Percentiles rank a stretch among this genome's conserved stretches.
Conservation (phyloP, 1,284 basidiomycete genomes). For the Puccinia horiana region DNA sequence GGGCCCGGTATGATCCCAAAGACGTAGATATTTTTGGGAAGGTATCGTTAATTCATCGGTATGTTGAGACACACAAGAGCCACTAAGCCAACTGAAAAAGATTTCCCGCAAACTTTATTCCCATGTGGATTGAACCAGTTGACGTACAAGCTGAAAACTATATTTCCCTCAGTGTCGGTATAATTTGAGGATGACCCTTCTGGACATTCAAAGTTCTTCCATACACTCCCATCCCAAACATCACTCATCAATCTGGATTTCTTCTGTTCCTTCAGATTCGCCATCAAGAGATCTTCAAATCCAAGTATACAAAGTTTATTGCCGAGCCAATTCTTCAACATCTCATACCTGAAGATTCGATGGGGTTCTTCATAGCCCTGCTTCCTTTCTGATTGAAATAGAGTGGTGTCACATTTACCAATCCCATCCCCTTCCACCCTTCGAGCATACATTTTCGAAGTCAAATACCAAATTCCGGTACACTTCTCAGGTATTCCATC, state of each 20-base stretch:
- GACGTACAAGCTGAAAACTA: slow-evolving; percentile 16
- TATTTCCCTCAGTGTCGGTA: background rate
- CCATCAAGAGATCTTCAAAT: background rate
- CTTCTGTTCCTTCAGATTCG: background rate
- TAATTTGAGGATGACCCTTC: background rate
- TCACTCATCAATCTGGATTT: background rate
- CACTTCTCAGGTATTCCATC: background rate
- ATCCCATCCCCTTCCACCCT: background rate
- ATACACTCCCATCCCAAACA: slow-evolving; percentile 9
- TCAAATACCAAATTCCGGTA: background rate
- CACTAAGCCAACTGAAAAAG: background rate
- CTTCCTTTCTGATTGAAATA: too few species aligned
- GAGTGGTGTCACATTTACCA: too few species aligned
- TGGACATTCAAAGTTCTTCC: background rate
- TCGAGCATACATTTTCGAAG: slow-evolving; percentile 1
- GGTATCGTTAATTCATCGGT: slow-evolving; percentile 14
- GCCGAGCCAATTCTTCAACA: background rate
- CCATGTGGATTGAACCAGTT: slow-evolving; percentile 11
- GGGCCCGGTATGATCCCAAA: slow-evolving; percentile 15
- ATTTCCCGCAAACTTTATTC: background rate
- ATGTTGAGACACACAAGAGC: slow-evolving; percentile 3
- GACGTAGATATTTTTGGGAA: slow-evolving; percentile 22
- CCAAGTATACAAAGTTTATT: background rate
- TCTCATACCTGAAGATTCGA: background rate
- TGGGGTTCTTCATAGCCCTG: background rate